Conservation (phyloP, 352 stramenopile genomes). For the Aphanomyces astaci region DNA sequence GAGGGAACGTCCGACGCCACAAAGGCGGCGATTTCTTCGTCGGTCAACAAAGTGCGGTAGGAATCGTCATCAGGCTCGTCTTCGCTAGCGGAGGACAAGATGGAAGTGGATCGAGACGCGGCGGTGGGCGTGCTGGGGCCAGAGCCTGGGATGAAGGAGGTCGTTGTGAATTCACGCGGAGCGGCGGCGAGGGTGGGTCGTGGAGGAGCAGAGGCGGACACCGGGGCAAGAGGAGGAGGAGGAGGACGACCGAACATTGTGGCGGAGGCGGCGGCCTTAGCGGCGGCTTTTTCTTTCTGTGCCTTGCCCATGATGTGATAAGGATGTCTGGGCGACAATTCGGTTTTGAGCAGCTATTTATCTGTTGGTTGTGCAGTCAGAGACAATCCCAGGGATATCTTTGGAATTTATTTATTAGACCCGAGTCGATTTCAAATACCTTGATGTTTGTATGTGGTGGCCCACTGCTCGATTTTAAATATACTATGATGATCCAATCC, state of each 20-base stretch:
- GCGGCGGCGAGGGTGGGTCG: neutral
- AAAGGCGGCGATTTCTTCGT: slow-evolving; percentile 41
- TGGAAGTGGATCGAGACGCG: slow-evolving; percentile 25
- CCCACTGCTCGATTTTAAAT: neutral
- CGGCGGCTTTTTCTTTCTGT: slow-evolving; percentile 52
- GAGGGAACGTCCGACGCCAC: slow-evolving; percentile 29
- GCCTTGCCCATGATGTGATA: slow-evolving; percentile 53
- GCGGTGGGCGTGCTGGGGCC: neutral
- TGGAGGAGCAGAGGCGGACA: neutral
- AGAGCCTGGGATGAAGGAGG: slow-evolving; percentile 2
- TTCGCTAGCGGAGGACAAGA: slow-evolving; percentile 31
- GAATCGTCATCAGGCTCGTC: slow-evolving; percentile 31
- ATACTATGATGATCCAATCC: neutral
- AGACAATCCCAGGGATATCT: neutral
- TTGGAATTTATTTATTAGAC: neutral
- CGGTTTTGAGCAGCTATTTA: slow-evolving; percentile 1
- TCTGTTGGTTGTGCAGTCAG: neutral
- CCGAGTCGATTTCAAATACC: neutral
- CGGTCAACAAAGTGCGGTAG: slow-evolving; percentile 29
- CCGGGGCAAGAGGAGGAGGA: slow-evolving; percentile 32
- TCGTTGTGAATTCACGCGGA: slow-evolving; percentile 9
- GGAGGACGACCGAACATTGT: slow-evolving; percentile 30
- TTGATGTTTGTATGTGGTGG: slow-evolving; percentile 3
- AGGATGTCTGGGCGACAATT: neutral
- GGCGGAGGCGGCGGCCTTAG: slow-evolving; percentile 38